Conservation (phyloP, 768 basidiomycete species). For the Crepidotus variabilis region DNA sequence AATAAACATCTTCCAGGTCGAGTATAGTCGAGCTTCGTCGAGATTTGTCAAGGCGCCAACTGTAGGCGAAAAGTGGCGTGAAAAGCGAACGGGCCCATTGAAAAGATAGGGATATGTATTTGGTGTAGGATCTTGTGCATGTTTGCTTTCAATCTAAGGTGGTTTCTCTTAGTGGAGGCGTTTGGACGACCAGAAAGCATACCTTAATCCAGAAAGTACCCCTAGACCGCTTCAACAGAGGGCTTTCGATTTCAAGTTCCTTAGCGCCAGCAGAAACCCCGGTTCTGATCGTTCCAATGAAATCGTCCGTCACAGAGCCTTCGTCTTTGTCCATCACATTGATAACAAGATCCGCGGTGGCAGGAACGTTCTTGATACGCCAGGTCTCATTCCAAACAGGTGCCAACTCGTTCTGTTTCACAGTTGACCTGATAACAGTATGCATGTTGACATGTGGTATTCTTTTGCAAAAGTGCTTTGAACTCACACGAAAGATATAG, state of each 20-base stretch:
- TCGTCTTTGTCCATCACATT: constrained; percentile 69
- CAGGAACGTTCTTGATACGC: constrained; percentile 71
- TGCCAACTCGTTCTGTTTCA: constrained; percentile 47
- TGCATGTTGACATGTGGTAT: neutral
- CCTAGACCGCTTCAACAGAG: constrained; percentile 40
- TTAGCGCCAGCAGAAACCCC: constrained; percentile 53
- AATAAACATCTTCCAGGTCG: constrained; percentile 78
- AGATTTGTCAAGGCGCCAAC: constrained; percentile 62
- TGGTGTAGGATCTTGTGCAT: constrained; percentile 36
- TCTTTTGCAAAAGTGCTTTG: neutral
- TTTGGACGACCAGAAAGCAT: constrained; percentile 19
- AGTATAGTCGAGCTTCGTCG: constrained; percentile 61
- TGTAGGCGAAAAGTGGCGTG: constrained; percentile 67
- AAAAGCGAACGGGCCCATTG: constrained; percentile 70
- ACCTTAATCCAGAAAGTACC: constrained; percentile 72
- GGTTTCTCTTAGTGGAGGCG: neutral
- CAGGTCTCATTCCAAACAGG: constrained; percentile 80
- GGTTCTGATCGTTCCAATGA: constrained; percentile 59
- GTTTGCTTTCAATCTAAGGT: constrained; percentile 51
- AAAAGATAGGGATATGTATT: constrained; percentile 55
- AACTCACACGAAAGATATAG: constrained; percentile 63
- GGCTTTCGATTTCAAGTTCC: constrained; percentile 59
- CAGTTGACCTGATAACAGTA: constrained; percentile 51
- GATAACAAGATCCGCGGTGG: constrained; percentile 54
- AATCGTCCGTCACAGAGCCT: constrained; percentile 52